Evolutionary conservation across 345 rosid genomes (phyloP), one percentile per base, ranked within the genome.

Genomic region (Hypericum perforatum): DNA sequence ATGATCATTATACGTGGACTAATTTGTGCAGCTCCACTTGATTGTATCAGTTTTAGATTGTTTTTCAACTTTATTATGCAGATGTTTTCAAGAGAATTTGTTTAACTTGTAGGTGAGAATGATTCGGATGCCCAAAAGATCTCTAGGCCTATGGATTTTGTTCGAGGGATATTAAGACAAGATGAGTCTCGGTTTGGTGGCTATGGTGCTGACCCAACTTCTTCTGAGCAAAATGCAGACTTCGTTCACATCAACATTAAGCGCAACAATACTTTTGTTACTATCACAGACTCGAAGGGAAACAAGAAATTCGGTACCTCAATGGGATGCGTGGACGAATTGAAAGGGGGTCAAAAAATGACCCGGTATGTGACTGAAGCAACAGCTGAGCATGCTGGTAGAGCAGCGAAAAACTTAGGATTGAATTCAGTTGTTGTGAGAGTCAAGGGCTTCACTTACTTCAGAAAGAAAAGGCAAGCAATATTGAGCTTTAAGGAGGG

Each of bases 311-410:
- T 67, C 39, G 73, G 76, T 12, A 82, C 78, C 3, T 73, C 96
- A 0, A 70, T 86, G 0, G 96, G 96, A 39, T 69, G 75, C 56
- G 37, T 81, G 41, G 70, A 78, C 0, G 84, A 78, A 45, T 56
- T 70, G 39, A 77, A 70, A 76, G 86, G 90, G 0, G 95, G 82
- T 6, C 52, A 79, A 13, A 81, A 81, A 65, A 52, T 75, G 43
- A 65, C 94, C 0, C 74, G 75, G 9, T 87, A 82, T 72, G 76
- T 82, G 6, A 86, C 98, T 38, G 96, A 88, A 68, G 96, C 98
- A 29, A 80, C 90, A 8, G 89, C 98, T 7, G 98, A 92, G 59
- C 75, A 78, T 52, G 81, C 80, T 39, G 98, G 98, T 39, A 70
- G 88, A 13, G 22, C 61, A 60, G 80, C 79, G 1, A 82, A 80